phyloP scores from a whole-genome alignment of 805 yeast species.

The Saccharomycopsis javanensis region DNA sequence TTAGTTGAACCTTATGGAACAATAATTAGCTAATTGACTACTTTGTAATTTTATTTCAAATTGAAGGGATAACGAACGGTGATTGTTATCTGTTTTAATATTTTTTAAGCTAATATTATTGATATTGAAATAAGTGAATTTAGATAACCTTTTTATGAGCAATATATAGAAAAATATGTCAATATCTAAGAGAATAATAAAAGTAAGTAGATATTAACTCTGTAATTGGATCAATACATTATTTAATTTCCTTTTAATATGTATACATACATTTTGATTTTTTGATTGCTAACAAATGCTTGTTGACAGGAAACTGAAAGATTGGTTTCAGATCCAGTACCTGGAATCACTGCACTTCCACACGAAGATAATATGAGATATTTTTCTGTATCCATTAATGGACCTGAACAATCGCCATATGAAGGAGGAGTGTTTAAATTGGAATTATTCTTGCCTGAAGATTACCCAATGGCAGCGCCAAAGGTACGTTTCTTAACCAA shows the following conservation, averaged over 20 bases:
- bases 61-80: no score
- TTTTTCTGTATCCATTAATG: constrained; percentile 85
- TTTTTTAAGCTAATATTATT: not conserved
- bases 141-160: not conserved
- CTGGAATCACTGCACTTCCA: constrained; percentile 89
- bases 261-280: not conserved
- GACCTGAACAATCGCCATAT: constrained; percentile 87
- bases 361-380: constrained; percentile 90
- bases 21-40: no score
- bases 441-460: constrained; percentile 88
- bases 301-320: constrained; percentile 75
- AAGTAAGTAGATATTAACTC: constrained; percentile 40
- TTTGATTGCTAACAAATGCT: not conserved
- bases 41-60: no score
- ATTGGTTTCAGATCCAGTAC: constrained; percentile 86
- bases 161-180: constrained; percentile 24
- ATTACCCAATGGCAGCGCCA: constrained; percentile 97
- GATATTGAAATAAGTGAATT: not conserved
- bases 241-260: no score
- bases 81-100: no score
- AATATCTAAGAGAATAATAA: constrained; percentile 85
- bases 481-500: constrained; percentile 88
- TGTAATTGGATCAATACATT: no score
- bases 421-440: constrained; percentile 75
- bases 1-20: no score